phyloP scores from a whole-genome alignment of 2,329 filamentous ascomycete genomes.

The Zelopaecilomyces penicillatus region DNA sequence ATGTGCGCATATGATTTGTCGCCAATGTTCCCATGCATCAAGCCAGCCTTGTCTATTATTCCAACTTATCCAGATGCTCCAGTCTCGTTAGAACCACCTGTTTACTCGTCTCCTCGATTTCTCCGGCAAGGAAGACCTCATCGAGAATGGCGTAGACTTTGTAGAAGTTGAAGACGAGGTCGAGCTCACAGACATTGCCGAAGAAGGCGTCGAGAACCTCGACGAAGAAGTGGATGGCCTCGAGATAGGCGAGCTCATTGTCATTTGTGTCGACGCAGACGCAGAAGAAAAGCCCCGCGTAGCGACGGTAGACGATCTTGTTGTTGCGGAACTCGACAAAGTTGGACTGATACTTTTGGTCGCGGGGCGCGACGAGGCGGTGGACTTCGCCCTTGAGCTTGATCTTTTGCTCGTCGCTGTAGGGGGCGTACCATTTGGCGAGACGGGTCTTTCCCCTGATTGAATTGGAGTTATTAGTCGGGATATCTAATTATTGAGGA shows the following conservation, averaged over 20 bases:
- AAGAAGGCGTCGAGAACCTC: slow-evolving; percentile 98
- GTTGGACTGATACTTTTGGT: slow-evolving; percentile 99
- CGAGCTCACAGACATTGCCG: slow-evolving; percentile 96
- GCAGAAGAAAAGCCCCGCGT: slow-evolving; percentile 98
- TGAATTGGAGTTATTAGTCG: background rate
- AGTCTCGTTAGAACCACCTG: slow-evolving; percentile 90
- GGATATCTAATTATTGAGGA: background rate
- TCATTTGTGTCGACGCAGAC: slow-evolving; percentile 98
- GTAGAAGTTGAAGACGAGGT: slow-evolving; percentile 76
- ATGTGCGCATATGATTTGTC: too few species aligned
- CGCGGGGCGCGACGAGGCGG: slow-evolving; percentile 90
- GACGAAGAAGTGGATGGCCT: slow-evolving; percentile 99
- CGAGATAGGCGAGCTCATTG: slow-evolving; percentile 92
- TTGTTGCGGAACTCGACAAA: slow-evolving; percentile 95
- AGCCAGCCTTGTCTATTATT: slow-evolving; percentile 38
- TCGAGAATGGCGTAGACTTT: slow-evolving; percentile 97
- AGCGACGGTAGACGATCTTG: slow-evolving; percentile 95
- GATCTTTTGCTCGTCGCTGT: slow-evolving; percentile 98
- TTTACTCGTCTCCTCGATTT: slow-evolving; percentile 98
- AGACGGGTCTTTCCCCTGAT: slow-evolving; percentile 91
- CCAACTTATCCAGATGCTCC: slow-evolving; percentile 93
- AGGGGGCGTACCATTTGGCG: slow-evolving; percentile 98
- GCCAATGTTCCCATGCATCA: too few species aligned
- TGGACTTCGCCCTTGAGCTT: slow-evolving; percentile 99
- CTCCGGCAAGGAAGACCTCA: slow-evolving; percentile 93